A percentile compares a stretch with the other conserved stretches of the same genome.
phyloP scores from a whole-genome alignment of 768 basidiomycete genomes.

The Podaxis mareebaensis region DNA sequence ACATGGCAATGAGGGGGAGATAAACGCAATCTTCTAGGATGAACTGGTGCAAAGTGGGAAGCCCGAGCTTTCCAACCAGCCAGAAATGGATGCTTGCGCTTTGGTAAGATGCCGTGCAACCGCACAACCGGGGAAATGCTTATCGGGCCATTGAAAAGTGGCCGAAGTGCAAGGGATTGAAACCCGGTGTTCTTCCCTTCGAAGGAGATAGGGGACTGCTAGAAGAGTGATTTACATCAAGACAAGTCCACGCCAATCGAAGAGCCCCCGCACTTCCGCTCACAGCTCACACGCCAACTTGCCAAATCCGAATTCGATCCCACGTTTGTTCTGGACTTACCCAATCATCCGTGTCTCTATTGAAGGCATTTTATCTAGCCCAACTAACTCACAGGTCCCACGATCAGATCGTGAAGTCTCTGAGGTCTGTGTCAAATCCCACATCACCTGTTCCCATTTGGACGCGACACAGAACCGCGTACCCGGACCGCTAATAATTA shows the following conservation, averaged over 20 bases:
- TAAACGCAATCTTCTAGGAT: neutral
- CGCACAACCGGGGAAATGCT: neutral
- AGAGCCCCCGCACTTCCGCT: neutral
- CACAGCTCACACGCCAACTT: neutral
- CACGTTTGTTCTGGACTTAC: neutral
- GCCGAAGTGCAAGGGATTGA: neutral
- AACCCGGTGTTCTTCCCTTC: neutral
- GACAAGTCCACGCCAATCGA: neutral
- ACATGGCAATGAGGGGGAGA: constrained; percentile 9
- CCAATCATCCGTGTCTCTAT: neutral
- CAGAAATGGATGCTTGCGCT: neutral
- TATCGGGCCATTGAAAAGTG: constrained; percentile 4
- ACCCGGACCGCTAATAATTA: neutral
- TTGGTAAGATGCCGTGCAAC: neutral
- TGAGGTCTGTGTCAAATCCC: neutral
- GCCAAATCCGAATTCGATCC: neutral
- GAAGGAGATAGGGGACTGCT: neutral
- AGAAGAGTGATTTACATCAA: neutral
- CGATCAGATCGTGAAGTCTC: constrained; percentile 3
- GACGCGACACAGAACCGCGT: neutral
- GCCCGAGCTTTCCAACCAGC: neutral
- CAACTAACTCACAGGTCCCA: neutral
- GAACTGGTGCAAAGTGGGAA: neutral
- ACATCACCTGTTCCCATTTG: neutral
- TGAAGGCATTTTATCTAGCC: neutral